phyloP scores from a whole-genome alignment of 2,329 filamentous ascomycete species.

The Cordyceps cateniannulata region DNA sequence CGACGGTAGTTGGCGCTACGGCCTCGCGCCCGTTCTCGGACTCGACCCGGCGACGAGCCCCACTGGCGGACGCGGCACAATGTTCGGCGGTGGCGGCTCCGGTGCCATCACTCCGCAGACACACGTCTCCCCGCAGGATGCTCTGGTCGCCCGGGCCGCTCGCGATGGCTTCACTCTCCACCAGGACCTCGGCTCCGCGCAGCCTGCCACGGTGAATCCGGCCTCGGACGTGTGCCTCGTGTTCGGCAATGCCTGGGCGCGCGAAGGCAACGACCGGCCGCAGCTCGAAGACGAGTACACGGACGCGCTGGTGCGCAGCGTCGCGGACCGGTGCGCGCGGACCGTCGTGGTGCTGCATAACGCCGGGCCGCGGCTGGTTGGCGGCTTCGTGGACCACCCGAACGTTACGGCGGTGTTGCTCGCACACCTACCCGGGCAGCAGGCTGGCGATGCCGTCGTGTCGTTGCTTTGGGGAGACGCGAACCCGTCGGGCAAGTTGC shows the following conservation, averaged over 20 bases:
- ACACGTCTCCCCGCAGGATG: slow-evolving; percentile 48
- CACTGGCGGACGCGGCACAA: slow-evolving; percentile 37
- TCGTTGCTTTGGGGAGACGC: slow-evolving; percentile 51
- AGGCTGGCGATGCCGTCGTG: slow-evolving; percentile 50
- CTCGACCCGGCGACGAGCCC: slow-evolving; percentile 28
- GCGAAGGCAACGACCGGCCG: slow-evolving; percentile 63
- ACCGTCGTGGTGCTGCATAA: slow-evolving; percentile 62
- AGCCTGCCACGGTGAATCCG: slow-evolving; percentile 39
- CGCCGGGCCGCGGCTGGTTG: slow-evolving; percentile 53
- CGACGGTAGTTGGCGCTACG: slow-evolving; percentile 27
- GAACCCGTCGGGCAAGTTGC: slow-evolving; percentile 51
- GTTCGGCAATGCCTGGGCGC: slow-evolving; percentile 61
- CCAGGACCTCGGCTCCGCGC: slow-evolving; percentile 48
- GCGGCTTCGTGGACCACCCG: slow-evolving; percentile 54
- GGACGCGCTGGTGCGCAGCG: slow-evolving; percentile 48
- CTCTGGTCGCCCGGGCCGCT: slow-evolving; percentile 43
- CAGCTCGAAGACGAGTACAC: slow-evolving; percentile 60
- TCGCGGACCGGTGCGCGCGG: slow-evolving; percentile 53
- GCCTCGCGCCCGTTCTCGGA: slow-evolving; percentile 31
- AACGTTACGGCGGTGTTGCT: slow-evolving; percentile 60
- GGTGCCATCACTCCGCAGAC: slow-evolving; percentile 41
- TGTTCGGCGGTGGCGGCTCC: slow-evolving; percentile 39
- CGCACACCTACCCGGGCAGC: slow-evolving; percentile 59
- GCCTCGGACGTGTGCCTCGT: slow-evolving; percentile 59
- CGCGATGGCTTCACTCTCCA: slow-evolving; percentile 51